Evolutionary conservation across 805 yeast genomes (phyloP).

Genomic region (Barnettozyma californica): DNA sequence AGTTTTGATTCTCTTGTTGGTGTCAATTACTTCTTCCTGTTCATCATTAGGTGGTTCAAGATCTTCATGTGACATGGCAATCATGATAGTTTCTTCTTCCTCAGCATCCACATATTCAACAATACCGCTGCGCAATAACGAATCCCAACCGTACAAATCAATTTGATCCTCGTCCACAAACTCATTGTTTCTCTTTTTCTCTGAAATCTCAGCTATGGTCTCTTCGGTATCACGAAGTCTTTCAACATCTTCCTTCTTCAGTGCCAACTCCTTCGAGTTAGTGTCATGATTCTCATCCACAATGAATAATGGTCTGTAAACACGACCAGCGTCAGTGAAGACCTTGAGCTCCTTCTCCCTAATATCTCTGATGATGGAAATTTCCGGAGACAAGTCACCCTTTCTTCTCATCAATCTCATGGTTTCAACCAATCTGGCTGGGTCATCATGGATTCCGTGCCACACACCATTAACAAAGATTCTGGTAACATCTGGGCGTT

Average conservation of each 20-base stretch:
- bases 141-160: slow-evolving; percentile 67
- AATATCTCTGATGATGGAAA: slow-evolving; percentile 92
- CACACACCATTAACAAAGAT: slow-evolving; percentile 98
- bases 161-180: slow-evolving; percentile 36
- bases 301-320: slow-evolving; percentile 90
- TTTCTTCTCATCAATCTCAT: slow-evolving; percentile 88
- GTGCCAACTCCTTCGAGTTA: slow-evolving; percentile 61
- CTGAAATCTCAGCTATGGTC: neutral
- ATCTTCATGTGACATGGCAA: slow-evolving; percentile 99
- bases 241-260: slow-evolving; percentile 79
- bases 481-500: slow-evolving; percentile 85
- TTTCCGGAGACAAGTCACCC: slow-evolving; percentile 95
- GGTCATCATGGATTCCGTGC: slow-evolving; percentile 98
- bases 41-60: slow-evolving; percentile 53
- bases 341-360: slow-evolving; percentile 94
- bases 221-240: slow-evolving; percentile 59
- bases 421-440: slow-evolving; percentile 85
- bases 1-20: slow-evolving; percentile 81
- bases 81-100: slow-evolving; percentile 97
- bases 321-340: slow-evolving; percentile 98
- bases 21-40: slow-evolving; percentile 33
- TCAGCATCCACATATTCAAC: slow-evolving; percentile 98
- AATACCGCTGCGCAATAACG: slow-evolving; percentile 76
- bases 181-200: slow-evolving; percentile 27
- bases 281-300: slow-evolving; percentile 81